phyloP scores from a whole-genome alignment of 1,284 basidiomycete genomes.

The Prillingera fragicola region DNA sequence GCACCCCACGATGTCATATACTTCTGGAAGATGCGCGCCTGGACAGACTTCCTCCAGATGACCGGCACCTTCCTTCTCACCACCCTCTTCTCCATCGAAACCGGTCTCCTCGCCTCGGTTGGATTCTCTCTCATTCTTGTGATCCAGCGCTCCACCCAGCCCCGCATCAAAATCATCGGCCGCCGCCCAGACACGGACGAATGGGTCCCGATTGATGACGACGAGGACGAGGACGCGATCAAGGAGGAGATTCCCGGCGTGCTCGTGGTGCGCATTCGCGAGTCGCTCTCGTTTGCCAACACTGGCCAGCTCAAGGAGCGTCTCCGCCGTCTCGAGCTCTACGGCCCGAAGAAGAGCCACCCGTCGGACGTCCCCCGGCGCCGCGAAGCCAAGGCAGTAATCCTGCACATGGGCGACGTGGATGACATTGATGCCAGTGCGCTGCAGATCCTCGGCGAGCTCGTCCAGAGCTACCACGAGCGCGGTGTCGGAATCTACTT shows the following conservation, averaged over 20 bases:
- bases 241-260: slow-evolving; percentile 68
- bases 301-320: slow-evolving; percentile 82
- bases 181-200: slow-evolving; percentile 71
- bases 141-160: slow-evolving; percentile 75
- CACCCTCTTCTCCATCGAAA: slow-evolving; percentile 64
- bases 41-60: slow-evolving; percentile 80
- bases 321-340: slow-evolving; percentile 59
- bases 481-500: slow-evolving; percentile 71
- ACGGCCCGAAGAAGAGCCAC: slow-evolving; percentile 68
- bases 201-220: slow-evolving; percentile 75
- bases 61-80: slow-evolving; percentile 74
- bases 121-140: slow-evolving; percentile 80
- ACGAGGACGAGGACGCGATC: slow-evolving; percentile 60
- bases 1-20: slow-evolving; percentile 77
- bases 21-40: slow-evolving; percentile 85
- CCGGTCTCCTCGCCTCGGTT: slow-evolving; percentile 74
- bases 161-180: slow-evolving; percentile 68
- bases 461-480: slow-evolving; percentile 64
- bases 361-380: slow-evolving; percentile 78
- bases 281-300: slow-evolving; percentile 81
- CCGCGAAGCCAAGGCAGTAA: slow-evolving; percentile 66
- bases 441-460: slow-evolving; percentile 75
- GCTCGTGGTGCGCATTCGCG: slow-evolving; percentile 72
- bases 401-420: slow-evolving; percentile 76
- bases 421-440: slow-evolving; percentile 76